Percentiles rank a stretch among this genome's conserved stretches.
Evolutionary conservation across 106 monocot genomes (phyloP).

Genomic region (Xerophyta viscosa): DNA sequence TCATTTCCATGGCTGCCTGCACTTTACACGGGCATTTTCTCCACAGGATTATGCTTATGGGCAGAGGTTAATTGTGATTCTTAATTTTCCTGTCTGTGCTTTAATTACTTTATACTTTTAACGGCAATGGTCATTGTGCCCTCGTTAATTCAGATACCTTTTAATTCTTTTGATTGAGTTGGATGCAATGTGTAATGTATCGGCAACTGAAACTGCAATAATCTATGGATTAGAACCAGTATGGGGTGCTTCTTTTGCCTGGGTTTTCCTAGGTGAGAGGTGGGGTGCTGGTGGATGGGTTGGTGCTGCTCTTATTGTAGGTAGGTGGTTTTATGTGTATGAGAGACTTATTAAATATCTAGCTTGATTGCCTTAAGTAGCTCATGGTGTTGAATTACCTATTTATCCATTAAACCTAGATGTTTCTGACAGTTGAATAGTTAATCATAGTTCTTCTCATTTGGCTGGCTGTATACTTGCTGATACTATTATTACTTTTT

Average conservation of each 20-base stretch:
- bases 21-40: slow-evolving; percentile 76
- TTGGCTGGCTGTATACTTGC: background rate
- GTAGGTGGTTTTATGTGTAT: no score
- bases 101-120: background rate
- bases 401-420: background rate
- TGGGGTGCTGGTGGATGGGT: slow-evolving; percentile 61
- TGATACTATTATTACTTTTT: background rate
- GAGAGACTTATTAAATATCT: background rate
- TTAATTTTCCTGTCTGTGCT: no score
- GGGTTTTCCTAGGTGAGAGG: slow-evolving; percentile 76
- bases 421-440: background rate
- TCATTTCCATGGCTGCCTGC: slow-evolving; percentile 93
- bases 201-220: slow-evolving; percentile 81
- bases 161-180: slow-evolving; percentile 27
- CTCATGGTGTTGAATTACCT: no score
- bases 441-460: background rate
- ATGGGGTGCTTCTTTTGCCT: slow-evolving; percentile 88
- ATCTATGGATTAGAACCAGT: slow-evolving; percentile 76
- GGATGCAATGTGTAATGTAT: slow-evolving; percentile 74
- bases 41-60: slow-evolving; percentile 73
- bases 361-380: no score
- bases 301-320: slow-evolving; percentile 65
- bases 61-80: slow-evolving; percentile 47
- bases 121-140: background rate
- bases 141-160: background rate